Base-by-base conservation (phyloP, 139 green algal species). In the Yamagishiella unicocca region DNA sequence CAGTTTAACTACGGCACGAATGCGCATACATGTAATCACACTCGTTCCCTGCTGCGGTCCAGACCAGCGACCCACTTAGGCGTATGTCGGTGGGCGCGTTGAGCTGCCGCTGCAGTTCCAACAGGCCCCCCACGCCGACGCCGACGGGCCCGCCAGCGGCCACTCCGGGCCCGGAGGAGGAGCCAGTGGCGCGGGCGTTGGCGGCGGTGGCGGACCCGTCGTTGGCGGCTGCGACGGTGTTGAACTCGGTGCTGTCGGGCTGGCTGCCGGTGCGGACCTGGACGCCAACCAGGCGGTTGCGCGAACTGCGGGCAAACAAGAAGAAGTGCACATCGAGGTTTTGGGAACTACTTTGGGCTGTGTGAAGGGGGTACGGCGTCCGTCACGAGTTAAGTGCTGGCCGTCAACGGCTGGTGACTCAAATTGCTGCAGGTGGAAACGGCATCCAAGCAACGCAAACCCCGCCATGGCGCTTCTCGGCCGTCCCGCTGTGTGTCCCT, bases 41-140 rank as follows among this genome's bases (percentile, higher is more conserved):
- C 14, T 17, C 50, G 50, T 17, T 17, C 50, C 50, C 50, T 25
- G 50, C 50, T 17, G 50, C 50, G 12, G 14, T 25, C 17, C 50
- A 58, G 14, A 12, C 50, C 67, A 17, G 37, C 29, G 8, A 71
- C 72, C 64, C 43, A 80, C 72, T 80, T 43, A 80, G 72, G 10
- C 72, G 72, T 5, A 80, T 46, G 27, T 80, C 72, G 25, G 72
- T 80, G 9, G 72, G 72, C 27, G 72, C 72, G 43, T 62, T 80
- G 43, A 80, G 42, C 72, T 53, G 72, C n/a, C 72, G 72, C 43
- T 80, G 72, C 45, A 64, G 72, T 43, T 80, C 72, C 72, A 80
- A 40, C 43, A 80, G 42, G 0, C 27, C 43, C 7, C 25, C 72
- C 72, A 80, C 35, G 9, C 72, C 72, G 6, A 25, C 72, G 25